A percentile compares a stretch with the other conserved stretches of the same genome.
Conservation (phyloP, 1,139 yeast species). For the Meyerozyma carpophila region DNA sequence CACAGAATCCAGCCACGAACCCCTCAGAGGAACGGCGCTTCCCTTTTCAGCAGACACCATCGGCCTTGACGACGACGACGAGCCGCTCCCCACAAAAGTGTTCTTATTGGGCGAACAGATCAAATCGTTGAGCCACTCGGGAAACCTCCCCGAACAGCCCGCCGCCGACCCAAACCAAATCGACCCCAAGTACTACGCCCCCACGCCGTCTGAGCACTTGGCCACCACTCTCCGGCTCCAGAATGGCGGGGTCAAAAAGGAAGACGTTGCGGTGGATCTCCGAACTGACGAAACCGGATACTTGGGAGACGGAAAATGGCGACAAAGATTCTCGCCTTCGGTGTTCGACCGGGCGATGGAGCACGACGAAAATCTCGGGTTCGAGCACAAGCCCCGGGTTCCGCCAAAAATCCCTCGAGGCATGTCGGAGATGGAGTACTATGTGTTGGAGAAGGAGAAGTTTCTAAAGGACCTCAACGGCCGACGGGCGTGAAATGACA, state of each 20-base stretch:
- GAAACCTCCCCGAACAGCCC: conserved; percentile 10
- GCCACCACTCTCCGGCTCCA: conserved; percentile 18
- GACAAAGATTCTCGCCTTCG: conserved; percentile 30
- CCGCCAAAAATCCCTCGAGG: conserved; percentile 57
- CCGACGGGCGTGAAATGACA: conserved; percentile 21
- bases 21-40: conserved; percentile 15
- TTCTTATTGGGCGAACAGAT: conserved; percentile 32
- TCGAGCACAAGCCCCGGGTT: conserved; percentile 33
- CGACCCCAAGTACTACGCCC: conserved; percentile 43
- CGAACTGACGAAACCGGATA: conserved; percentile 17
- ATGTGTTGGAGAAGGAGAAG: conserved; percentile 36
- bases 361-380: conserved; percentile 21
- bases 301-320: conserved; percentile 21
- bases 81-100: conserved; percentile 30
- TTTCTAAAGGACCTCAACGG: conserved; percentile 43
- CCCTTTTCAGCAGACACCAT: conserved; percentile 45
- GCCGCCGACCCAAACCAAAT: conserved; percentile 29
- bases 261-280: conserved; percentile 16
- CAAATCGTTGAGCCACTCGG: conserved; percentile 20
- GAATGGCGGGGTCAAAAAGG: conserved; percentile 15
- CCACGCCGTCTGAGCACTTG: conserved; percentile 41
- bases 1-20: neutral
- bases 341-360: conserved; percentile 23
- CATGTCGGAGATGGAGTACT: conserved; percentile 42
- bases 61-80: conserved; percentile 28